Conservation (phyloP, 371 early-diverging fungal species). For the Apophysomyces variabilis region DNA sequence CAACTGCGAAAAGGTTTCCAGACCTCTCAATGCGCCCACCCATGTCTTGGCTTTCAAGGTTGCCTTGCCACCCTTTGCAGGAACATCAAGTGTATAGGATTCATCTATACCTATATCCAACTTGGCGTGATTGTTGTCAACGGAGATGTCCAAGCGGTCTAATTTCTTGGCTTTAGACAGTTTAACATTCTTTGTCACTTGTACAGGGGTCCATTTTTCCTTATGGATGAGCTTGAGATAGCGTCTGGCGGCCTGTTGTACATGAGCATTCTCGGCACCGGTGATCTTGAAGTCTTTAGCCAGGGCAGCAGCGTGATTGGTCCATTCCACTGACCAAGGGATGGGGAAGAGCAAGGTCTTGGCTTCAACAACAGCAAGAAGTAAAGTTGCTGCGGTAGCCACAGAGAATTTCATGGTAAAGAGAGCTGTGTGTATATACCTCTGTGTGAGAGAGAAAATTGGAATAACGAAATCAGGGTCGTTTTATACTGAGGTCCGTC, state of each 20-base stretch:
- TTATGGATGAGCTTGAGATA: slow-evolving; percentile 36
- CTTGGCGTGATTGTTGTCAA: slow-evolving; percentile 36
- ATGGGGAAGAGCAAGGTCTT: slow-evolving; percentile 45
- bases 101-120: slow-evolving; percentile 64
- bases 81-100: slow-evolving; percentile 67
- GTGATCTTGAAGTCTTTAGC: slow-evolving; percentile 28
- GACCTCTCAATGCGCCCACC: slow-evolving; percentile 82
- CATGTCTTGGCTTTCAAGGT: slow-evolving; percentile 67
- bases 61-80: slow-evolving; percentile 47
- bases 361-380: slow-evolving; percentile 32
- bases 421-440: background rate
- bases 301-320: slow-evolving; percentile 30
- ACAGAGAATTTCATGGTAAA: slow-evolving; percentile 37
- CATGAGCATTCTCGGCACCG: slow-evolving; percentile 29
- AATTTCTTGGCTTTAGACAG: slow-evolving; percentile 16
- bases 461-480: no score
- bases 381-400: slow-evolving; percentile 25
- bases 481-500: no score
- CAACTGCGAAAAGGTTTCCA: slow-evolving; percentile 80
- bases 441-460: no score
- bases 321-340: slow-evolving; percentile 45
- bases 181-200: slow-evolving; percentile 17
- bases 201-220: slow-evolving; percentile 49
- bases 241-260: slow-evolving; percentile 45
- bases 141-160: slow-evolving; percentile 25